Evolutionary conservation across 805 yeast species (phyloP), one percentile per base, ranked within the genome.

Genomic region (Myxozyma melibiosi): DNA sequence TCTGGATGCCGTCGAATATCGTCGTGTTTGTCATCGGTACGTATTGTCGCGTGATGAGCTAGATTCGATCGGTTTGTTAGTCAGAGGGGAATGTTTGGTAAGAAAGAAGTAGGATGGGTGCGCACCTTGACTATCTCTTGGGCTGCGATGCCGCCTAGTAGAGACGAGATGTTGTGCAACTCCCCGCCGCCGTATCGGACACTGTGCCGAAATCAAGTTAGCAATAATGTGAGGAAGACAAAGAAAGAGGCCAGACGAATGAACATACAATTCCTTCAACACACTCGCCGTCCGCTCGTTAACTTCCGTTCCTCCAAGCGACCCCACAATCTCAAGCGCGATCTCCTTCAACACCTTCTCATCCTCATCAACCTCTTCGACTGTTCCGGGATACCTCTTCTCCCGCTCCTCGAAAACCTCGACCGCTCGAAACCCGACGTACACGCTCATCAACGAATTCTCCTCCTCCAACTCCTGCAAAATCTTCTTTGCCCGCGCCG

Each of bases 121-220:
- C 62, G 66, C 42, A 83, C 67, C 72, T 94, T 92, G 50, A 89
- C 76, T 3, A 81, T 83, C 68, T 92, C 99, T 68, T 92, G 97
- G 2, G 90, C 85, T 0, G 83, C 90, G 11, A 91, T 74, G 0
- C 97, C 98, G 1, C 97, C 98, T 63, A 88, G 74, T 2, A 89
- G 71, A 3, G 96, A 78, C 20, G 85, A 73, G 14, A 82, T 77
- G 64, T 86, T 85, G 59, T 82, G 84, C 13, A 82, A 49, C 61
- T 81, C 83, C 0, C 65, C 57, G 2, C 81, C 80, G 4, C 75
- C 68, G 4, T 67, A 53, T 1, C 76, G 67, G 8, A 58, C 55
- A 6, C 70, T 52, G 34, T 4, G 16, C 11, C 16, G 14, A 6
- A n/a, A 45, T 18, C 18, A 20, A 1, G 24, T 45, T 14, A 33